phyloP scores from a whole-genome alignment of 768 basidiomycete genomes.

The Chalciporus sphaerocephalus region DNA sequence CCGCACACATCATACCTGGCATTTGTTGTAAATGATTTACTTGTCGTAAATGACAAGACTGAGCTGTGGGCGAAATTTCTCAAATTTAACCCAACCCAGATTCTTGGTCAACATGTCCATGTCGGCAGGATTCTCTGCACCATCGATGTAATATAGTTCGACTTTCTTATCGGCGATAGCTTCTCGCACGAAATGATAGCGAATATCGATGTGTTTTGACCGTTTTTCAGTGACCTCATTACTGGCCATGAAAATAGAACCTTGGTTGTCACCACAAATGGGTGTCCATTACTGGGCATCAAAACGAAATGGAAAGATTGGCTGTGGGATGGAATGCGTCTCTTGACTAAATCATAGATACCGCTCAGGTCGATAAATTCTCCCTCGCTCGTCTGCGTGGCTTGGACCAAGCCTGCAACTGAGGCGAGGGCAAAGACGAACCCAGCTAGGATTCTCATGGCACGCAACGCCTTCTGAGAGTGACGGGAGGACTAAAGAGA shows the following conservation, averaged over 20 bases:
- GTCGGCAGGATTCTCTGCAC: constrained; percentile 36
- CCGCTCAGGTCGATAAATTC: constrained; percentile 19
- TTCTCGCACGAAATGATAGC: constrained; percentile 39
- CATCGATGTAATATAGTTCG: constrained; percentile 27
- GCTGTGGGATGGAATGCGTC: constrained; percentile 34
- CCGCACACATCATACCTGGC: too few species aligned
- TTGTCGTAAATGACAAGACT: too few species aligned
- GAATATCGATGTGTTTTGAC: constrained; percentile 42
- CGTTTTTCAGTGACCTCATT: constrained; percentile 35
- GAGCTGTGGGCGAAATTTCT: neutral
- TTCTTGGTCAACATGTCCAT: constrained; percentile 42
- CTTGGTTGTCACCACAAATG: constrained; percentile 33
- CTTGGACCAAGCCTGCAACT: neutral
- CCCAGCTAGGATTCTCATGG: constrained; percentile 2
- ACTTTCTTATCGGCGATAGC: constrained; percentile 26
- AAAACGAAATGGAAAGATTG: constrained; percentile 32
- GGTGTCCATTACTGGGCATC: constrained; percentile 10
- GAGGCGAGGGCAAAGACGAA: neutral
- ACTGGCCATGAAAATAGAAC: constrained; percentile 31
- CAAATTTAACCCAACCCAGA: constrained; percentile 6
- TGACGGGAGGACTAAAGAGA: too few species aligned
- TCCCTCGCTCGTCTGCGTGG: neutral
- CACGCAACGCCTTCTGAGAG: neutral
- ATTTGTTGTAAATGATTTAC: too few species aligned
- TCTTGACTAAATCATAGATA: constrained; percentile 32